Evolutionary conservation across 352 stramenopile species (phyloP), one percentile per base, ranked within the genome.

Genomic region (Salisapilia sapeloensis): DNA sequence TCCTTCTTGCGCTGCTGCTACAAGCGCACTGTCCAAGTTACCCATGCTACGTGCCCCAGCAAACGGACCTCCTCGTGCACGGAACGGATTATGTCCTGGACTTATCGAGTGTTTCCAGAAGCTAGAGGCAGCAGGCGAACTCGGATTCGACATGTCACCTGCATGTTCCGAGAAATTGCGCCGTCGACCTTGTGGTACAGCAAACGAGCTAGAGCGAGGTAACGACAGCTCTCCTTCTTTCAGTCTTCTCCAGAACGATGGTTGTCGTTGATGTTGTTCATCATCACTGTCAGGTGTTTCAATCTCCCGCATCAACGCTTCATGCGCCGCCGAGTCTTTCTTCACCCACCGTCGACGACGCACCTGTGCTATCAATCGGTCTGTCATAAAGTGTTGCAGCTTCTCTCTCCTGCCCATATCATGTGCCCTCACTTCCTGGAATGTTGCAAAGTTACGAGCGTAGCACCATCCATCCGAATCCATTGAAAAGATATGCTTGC

Each of bases 401-500:
- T 79, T 82, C 37, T 90, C 75, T 14, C 75, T 71, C 33, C 80
- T 82, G 16, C 60, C 56, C 38, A 71, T 78, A 35, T 82, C 71
- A 4, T 65, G 75, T 4, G 72, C 82, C 0, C 75, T 71, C 23
- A 87, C 54, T 33, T 90, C 66, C 38, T 90, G 75, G 46, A 91
- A 91, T 29, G 86, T 69, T 3, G 62, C 80, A 17, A 91, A 91
- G 36, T 91, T 89, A 23, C 72, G 71, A 23, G 75, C 72, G 32
- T 91, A 91, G 32, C 60, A 79, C 75, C 75, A 91, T 0, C 71
- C 71, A 35, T 91, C 72, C 42, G 87, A 59, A 41, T 91, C 75
- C 65, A 84, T 84, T 2, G 70, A 78, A 38, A 89, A 83, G 12
- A 87, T 28, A 7, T 72, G 54, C 21, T 83, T 83, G 39, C 77